A percentile compares a stretch with the other conserved stretches of the same genome.
Conservation (phyloP, 164 flowering plant genomes). For the Vitis amurensis region DNA sequence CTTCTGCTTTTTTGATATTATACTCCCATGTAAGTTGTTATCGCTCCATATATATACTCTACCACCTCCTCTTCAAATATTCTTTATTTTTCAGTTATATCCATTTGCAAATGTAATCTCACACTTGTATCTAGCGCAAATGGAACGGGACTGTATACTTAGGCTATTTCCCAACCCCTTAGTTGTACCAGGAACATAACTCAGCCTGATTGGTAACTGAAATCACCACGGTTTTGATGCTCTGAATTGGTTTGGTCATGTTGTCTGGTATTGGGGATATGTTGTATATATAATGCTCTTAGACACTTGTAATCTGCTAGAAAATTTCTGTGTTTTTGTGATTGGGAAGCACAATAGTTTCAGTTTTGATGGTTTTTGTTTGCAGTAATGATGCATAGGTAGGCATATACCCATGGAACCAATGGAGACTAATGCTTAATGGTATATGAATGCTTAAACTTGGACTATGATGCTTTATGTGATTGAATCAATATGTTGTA, state of each 20-base stretch:
- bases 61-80: neutral
- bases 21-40: slow-evolving; percentile 6
- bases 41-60: neutral
- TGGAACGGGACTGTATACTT: slow-evolving; percentile 1
- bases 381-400: too few species aligned
- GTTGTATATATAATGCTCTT: neutral
- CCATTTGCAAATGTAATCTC: neutral
- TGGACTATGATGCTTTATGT: too few species aligned
- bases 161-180: neutral
- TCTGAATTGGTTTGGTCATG: neutral
- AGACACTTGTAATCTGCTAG: neutral
- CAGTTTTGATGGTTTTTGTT: neutral
- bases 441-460: too few species aligned
- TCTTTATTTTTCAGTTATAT: slow-evolving; percentile 3
- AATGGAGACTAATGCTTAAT: too few species aligned
- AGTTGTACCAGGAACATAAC: slow-evolving; percentile 1
- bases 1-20: slow-evolving; percentile 1
- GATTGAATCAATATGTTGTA: too few species aligned
- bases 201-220: neutral
- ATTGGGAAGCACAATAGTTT: neutral
- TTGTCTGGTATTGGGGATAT: neutral
- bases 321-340: too few species aligned
- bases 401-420: too few species aligned
- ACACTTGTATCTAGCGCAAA: too few species aligned
- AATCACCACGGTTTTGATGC: neutral